Evolutionary conservation across 148 eudicot genomes (phyloP).

Genomic region (Camellia lanceoleosa): DNA sequence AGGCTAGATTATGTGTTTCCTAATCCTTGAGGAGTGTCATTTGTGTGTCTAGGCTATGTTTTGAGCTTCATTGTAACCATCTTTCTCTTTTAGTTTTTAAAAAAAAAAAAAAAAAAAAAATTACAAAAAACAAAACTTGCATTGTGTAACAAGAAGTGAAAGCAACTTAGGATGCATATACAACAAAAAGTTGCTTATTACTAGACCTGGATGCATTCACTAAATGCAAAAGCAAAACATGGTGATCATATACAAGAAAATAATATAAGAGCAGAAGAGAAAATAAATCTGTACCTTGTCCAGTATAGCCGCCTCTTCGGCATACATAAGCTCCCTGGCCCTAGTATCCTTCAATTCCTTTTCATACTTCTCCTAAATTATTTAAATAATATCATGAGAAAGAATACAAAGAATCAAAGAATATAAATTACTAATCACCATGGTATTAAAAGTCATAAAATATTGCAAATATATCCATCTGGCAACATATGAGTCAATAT

Average conservation of each 20-base stretch:
- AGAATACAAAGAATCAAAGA: conserved; percentile 9
- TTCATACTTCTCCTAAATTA: conserved; percentile 73
- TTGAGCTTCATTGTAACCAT: too few relatives aligned
- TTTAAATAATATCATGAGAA: not conserved
- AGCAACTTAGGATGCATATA: not conserved
- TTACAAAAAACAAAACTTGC: not conserved
- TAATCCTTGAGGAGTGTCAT: too few relatives aligned
- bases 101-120: too few relatives aligned
- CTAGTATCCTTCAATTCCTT: conserved; percentile 93
- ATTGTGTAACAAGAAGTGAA: not conserved
- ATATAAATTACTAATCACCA: not conserved
- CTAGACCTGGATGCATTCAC: not conserved
- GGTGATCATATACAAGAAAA: not conserved
- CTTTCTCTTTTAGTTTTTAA: too few relatives aligned
- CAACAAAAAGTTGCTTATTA: conserved; percentile 4
- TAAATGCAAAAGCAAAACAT: conserved; percentile 4
- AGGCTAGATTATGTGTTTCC: too few relatives aligned
- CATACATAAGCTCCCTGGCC: conserved; percentile 92
- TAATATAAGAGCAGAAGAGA: conserved; percentile 9
- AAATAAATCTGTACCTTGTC: conserved; percentile 57
- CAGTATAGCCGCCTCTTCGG: conserved; percentile 88
- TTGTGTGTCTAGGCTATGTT: too few relatives aligned
- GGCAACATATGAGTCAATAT: not conserved
- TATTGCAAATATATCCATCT: not conserved
- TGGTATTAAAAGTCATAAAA: not conserved